These are phyloP conservation scores for Endothia cerciana DNA, from an alignment of 2,329 filamentous ascomycete genomes.

Conservation along the genomic window DNA sequence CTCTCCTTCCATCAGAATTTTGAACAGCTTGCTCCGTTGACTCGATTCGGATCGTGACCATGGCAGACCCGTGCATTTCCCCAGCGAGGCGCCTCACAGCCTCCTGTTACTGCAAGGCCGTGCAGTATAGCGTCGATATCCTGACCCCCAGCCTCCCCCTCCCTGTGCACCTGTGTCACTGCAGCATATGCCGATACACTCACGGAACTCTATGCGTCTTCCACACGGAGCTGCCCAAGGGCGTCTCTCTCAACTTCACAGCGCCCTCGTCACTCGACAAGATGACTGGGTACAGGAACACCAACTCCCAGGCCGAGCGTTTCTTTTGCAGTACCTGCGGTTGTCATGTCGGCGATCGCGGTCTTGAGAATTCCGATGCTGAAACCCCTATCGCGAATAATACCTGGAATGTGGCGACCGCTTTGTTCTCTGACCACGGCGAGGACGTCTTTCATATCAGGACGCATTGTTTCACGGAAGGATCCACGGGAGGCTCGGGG, in stretches of 20 bases:
- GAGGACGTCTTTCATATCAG: slow-evolving; percentile 41
- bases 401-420: slow-evolving; percentile 45
- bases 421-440: slow-evolving; percentile 44
- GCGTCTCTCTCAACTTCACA: slow-evolving; percentile 44
- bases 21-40: not conserved
- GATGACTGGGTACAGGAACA: slow-evolving; percentile 44
- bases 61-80: not conserved
- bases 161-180: slow-evolving; percentile 49
- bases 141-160: slow-evolving; percentile 45
- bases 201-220: slow-evolving; percentile 48
- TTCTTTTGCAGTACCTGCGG: slow-evolving; percentile 52
- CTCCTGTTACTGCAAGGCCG: slow-evolving; percentile 50
- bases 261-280: slow-evolving; percentile 43
- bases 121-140: slow-evolving; percentile 48
- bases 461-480: slow-evolving; percentile 43
- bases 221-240: slow-evolving; percentile 43
- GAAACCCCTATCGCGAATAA: slow-evolving; percentile 31
- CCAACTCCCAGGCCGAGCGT: slow-evolving; percentile 38
- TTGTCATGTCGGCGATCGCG: slow-evolving; percentile 47
- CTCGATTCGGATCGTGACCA: not conserved
- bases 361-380: slow-evolving; percentile 35
- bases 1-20: not conserved
- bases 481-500: slow-evolving; percentile 41
- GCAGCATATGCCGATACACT: slow-evolving; percentile 48
- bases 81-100: slow-evolving; percentile 44